These are phyloP conservation scores for Aspergillus chevalieri DNA, from an alignment of 2,329 filamentous ascomycete species.

Conservation along the genomic window DNA sequence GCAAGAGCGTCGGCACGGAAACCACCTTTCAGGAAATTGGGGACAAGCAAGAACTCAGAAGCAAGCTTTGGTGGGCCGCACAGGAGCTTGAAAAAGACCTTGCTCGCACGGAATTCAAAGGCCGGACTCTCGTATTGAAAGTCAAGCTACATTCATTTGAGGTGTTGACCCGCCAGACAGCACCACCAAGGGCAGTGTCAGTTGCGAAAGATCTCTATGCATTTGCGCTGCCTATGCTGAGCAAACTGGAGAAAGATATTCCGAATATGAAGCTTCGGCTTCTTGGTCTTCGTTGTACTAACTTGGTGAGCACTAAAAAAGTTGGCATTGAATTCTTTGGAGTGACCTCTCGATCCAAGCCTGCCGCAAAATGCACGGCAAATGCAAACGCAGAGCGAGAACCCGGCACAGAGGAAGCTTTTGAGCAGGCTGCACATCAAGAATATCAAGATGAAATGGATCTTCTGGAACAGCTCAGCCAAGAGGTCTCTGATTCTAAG, in stretches of 20 bases:
- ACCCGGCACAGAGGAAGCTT: constrained; percentile 61
- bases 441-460: constrained; percentile 57
- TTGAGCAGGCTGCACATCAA: constrained; percentile 56
- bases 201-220: constrained; percentile 77
- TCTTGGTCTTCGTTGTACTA: constrained; percentile 83
- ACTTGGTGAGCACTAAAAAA: constrained; percentile 80
- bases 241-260: constrained; percentile 76
- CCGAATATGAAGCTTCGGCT: constrained; percentile 72
- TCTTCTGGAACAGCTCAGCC: constrained; percentile 56
- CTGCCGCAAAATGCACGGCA: constrained; percentile 3
- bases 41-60: constrained; percentile 60
- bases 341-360: constrained; percentile 17
- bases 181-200: constrained; percentile 65
- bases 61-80: constrained; percentile 73
- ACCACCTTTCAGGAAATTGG: constrained; percentile 80
- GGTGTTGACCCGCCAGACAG: constrained; percentile 75
- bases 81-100: constrained; percentile 85
- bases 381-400: constrained; percentile 52
- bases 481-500: constrained; percentile 38
- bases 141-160: constrained; percentile 93
- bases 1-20: constrained; percentile 92
- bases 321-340: constrained; percentile 78
- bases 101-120: constrained; percentile 71
- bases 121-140: constrained; percentile 85
- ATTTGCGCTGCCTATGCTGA: constrained; percentile 72